Conservation (phyloP, 257 asterid genomes). For the Ballota nigra region DNA sequence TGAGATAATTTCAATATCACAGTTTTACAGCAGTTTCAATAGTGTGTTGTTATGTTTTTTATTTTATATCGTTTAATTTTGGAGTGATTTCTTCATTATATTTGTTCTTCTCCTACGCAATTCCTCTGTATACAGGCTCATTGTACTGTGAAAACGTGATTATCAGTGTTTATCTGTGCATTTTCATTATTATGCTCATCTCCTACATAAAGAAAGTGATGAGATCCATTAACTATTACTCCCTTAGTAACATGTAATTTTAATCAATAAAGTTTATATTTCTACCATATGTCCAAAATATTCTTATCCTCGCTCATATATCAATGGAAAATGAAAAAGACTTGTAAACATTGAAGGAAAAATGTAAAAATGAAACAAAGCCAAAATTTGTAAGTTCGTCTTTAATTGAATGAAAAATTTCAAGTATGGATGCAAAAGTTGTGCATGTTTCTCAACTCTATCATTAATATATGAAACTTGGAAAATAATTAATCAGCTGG, state of each 20-base stretch:
- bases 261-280: background rate
- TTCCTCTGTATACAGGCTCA: background rate
- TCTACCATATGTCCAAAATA: background rate
- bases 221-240: background rate
- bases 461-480: background rate
- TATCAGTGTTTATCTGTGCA: background rate
- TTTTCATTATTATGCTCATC: background rate
- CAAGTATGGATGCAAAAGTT: background rate
- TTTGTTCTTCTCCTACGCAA: background rate
- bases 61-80: background rate
- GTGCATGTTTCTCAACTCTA: background rate
- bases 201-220: background rate
- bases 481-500: background rate
- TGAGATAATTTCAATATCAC: background rate
- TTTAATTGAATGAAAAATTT: background rate
- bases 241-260: background rate
- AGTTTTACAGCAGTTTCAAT: background rate
- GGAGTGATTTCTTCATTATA: background rate
- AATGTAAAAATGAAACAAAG: no score
- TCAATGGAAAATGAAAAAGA: background rate
- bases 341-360: background rate
- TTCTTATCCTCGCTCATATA: background rate
- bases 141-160: background rate
- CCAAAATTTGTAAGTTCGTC: background rate
- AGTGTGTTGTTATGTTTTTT: background rate